These are phyloP conservation scores for Dendrostoma leiphaemia DNA, from an alignment of 2,329 filamentous ascomycete genomes.

Conservation along the genomic window DNA sequence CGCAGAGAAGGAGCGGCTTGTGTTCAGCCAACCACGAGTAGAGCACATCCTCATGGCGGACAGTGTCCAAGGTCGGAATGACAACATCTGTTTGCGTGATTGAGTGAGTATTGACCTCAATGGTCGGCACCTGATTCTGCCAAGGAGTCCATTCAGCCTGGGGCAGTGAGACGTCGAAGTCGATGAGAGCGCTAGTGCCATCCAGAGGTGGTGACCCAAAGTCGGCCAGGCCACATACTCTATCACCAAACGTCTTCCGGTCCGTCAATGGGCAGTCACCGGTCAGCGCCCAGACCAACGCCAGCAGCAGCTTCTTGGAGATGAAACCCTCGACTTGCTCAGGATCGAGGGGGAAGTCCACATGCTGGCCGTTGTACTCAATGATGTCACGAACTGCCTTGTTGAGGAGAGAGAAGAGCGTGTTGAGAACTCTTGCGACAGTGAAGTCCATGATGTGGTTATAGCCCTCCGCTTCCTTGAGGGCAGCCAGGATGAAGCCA, in stretches of 20 bases:
- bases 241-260: slow-evolving; percentile 86
- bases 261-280: slow-evolving; percentile 89
- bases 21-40: slow-evolving; percentile 99
- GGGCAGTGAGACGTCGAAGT: slow-evolving; percentile 88
- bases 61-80: slow-evolving; percentile 94
- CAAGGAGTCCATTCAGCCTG: slow-evolving; percentile 87
- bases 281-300: slow-evolving; percentile 91
- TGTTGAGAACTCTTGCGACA: slow-evolving; percentile 82
- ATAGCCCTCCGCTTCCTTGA: slow-evolving; percentile 73
- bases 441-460: slow-evolving; percentile 99
- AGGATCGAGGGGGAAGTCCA: slow-evolving; percentile 87
- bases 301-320: slow-evolving; percentile 90
- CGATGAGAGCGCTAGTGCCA: slow-evolving; percentile 82
- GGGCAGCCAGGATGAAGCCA: slow-evolving; percentile 74
- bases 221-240: slow-evolving; percentile 75
- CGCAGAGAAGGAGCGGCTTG: slow-evolving; percentile 93
- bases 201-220: slow-evolving; percentile 82
- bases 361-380: slow-evolving; percentile 92
- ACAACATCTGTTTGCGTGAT: slow-evolving; percentile 98
- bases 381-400: slow-evolving; percentile 89
- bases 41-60: slow-evolving; percentile 96
- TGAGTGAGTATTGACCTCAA: slow-evolving; percentile 98
- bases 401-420: slow-evolving; percentile 91
- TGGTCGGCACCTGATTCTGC: slow-evolving; percentile 90
- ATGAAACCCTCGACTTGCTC: slow-evolving; percentile 89